Evolutionary conservation across 495 filamentous ascomycete species (phyloP), one percentile per base, ranked within the genome.

Genomic region (Cryomyces antarcticus): DNA sequence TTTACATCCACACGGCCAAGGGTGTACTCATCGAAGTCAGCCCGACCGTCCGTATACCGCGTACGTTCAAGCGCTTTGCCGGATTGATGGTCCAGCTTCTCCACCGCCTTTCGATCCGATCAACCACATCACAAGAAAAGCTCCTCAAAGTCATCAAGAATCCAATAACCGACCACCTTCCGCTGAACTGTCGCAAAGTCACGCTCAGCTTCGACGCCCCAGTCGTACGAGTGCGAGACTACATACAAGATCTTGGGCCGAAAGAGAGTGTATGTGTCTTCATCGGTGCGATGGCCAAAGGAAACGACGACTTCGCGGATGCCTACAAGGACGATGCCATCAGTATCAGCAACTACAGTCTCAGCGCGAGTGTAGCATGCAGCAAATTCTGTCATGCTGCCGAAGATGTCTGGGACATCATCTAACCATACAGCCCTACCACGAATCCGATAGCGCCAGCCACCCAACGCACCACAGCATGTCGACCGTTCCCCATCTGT

Each of bases 321-420:
- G 67, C 70, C 33, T 86, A 78, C 64, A 89, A 95, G 51, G 89
- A 97, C 58, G 89, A 97, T 58, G 78, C 88, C 50, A 95, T 97
- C 63, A 80, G 82, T 51, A 94, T 97, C 63, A 95, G 89, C 66
- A 93, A 94, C 60, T 97, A 80, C 73, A 93, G 82, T 61, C 69
- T 97, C 38, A 92, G 82, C 54, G 89, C 89, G 38, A 93, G 85
- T 65, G 88, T 97, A 30, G 89, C 89, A 31, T 97, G 89, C 68
- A 92, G 86, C 68, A 96, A 95, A 62, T 95, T 97, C 67, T 95
- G 89, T 64, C 89, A 97, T 61, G 89, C 89, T 38, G 89, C 86
- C 29, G 89, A 97, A 62, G 89, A 97, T 57, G 77, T 78, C 35
- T 97, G 89, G 89, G 76, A 85, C 51, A 84, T 97, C 49, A 71